Evolutionary conservation across 1,284 basidiomycete species (phyloP).

Genomic region (Ganoderma boninense): DNA sequence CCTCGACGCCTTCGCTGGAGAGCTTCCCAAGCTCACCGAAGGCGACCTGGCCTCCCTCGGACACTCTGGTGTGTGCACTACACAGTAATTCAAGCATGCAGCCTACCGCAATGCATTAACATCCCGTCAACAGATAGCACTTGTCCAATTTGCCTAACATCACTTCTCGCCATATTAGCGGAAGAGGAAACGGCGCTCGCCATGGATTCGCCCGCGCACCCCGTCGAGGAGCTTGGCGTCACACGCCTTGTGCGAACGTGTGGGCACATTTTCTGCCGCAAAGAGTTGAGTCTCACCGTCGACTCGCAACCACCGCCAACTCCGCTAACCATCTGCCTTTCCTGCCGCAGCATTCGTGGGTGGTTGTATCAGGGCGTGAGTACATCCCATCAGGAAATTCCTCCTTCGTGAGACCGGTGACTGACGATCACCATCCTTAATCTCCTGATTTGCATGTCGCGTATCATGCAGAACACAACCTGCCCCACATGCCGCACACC

Average conservation of each 20-base stretch:
- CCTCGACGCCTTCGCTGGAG: slow-evolving; percentile 43
- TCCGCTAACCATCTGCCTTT: not conserved
- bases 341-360: slow-evolving; percentile 20
- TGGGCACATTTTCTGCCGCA: slow-evolving; percentile 77
- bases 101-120: not conserved
- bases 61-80: slow-evolving; percentile 44
- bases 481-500: slow-evolving; percentile 37
- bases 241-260: slow-evolving; percentile 68
- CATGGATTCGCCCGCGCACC: slow-evolving; percentile 79
- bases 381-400: not conserved
- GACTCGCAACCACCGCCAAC: not conserved
- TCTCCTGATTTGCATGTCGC: not conserved
- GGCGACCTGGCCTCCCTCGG: slow-evolving; percentile 48
- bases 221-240: slow-evolving; percentile 72
- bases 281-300: slow-evolving; percentile 57
- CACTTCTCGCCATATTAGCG: slow-evolving; percentile 68
- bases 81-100: not conserved
- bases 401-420: not conserved
- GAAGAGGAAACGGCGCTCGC: slow-evolving; percentile 75
- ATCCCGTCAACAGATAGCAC: slow-evolving; percentile 56
- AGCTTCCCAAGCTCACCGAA: slow-evolving; percentile 54
- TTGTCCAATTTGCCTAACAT: slow-evolving; percentile 76
- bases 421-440: not conserved
- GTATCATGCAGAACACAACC: slow-evolving; percentile 22
- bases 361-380: slow-evolving; percentile 30